Evolutionary conservation across 2,329 filamentous ascomycete species (phyloP).

Genomic region (Ophiocordyceps australis): DNA sequence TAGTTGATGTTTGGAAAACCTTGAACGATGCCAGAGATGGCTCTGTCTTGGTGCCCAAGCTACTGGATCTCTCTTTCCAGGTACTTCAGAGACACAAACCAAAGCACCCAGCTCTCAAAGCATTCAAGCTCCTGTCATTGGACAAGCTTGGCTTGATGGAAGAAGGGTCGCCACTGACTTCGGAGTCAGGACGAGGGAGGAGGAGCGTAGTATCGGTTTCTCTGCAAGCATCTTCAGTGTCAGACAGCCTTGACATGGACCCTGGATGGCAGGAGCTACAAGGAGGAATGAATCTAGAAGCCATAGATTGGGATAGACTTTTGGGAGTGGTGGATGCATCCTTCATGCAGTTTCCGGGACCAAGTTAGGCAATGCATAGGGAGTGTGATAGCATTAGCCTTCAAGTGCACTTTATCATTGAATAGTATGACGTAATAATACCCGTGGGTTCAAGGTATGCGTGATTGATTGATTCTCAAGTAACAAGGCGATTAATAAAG

Average conservation of each 20-base stretch:
- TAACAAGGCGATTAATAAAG: too few relatives aligned
- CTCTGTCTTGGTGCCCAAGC: slow-evolving; percentile 11
- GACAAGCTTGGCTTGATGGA: neutral
- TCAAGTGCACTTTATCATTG: too few relatives aligned
- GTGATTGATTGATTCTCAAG: too few relatives aligned
- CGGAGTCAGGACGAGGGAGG: slow-evolving; percentile 9
- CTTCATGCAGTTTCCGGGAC: slow-evolving; percentile 9
- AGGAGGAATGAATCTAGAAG: slow-evolving; percentile 12
- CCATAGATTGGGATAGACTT: slow-evolving; percentile 16
- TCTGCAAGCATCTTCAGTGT: slow-evolving; percentile 2
- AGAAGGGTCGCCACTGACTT: slow-evolving; percentile 9
- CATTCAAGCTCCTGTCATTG: slow-evolving; percentile 4
- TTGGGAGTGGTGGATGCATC: slow-evolving; percentile 15
- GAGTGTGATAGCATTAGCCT: too few relatives aligned
- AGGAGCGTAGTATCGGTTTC: too few relatives aligned
- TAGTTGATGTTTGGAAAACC: slow-evolving; percentile 14
- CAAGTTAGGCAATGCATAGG: too few relatives aligned
- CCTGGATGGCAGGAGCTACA: slow-evolving; percentile 10
- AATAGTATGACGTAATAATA: too few relatives aligned
- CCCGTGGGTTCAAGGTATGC: too few relatives aligned
- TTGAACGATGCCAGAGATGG: slow-evolving; percentile 11
- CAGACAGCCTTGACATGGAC: slow-evolving; percentile 6
- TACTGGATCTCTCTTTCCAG: slow-evolving; percentile 12
- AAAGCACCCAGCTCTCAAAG: slow-evolving; percentile 7
- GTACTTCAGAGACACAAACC: slow-evolving; percentile 14